phyloP scores from a whole-genome alignment of 1,139 yeast species.

The Geotrichum klebahnii region DNA sequence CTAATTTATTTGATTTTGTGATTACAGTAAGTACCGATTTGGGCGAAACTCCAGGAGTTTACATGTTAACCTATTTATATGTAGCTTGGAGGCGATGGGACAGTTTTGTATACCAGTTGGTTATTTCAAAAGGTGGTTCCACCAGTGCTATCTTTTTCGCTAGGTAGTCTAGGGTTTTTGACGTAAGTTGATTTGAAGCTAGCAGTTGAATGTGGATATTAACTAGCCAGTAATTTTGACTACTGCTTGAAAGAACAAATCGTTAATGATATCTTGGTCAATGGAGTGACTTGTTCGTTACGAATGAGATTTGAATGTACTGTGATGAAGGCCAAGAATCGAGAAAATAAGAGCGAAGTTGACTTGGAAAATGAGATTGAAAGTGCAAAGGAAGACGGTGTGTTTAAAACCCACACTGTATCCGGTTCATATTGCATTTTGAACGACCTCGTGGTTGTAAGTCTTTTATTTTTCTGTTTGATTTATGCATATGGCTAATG shows the following conservation, averaged over 20 bases:
- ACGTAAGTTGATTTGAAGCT: conserved; percentile 35
- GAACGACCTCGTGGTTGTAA: conserved; percentile 67
- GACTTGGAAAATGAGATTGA: conserved; percentile 37
- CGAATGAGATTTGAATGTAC: conserved; percentile 79
- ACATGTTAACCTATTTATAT: too few species aligned
- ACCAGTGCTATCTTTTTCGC: conserved; percentile 74
- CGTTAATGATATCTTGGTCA: conserved; percentile 52
- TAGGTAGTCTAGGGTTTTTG: conserved; percentile 81
- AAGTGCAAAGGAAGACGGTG: conserved; percentile 32
- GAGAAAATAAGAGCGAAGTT: conserved; percentile 23
- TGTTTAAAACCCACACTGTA: conserved; percentile 34
- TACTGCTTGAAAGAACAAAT: conserved; percentile 53
- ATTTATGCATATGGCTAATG: background rate
- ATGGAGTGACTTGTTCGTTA: conserved; percentile 64
- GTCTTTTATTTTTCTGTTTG: conserved; percentile 5
- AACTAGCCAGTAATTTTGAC: conserved; percentile 52
- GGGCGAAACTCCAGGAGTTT: too few species aligned
- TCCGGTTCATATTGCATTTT: conserved; percentile 55
- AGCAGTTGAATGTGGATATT: background rate
- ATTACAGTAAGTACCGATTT: conserved; percentile 34
- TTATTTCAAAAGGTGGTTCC: conserved; percentile 67
- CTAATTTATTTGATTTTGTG: conserved; percentile 53
- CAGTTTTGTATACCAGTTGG: conserved; percentile 67
- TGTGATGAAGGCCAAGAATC: conserved; percentile 45
- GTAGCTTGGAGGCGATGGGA: conserved; percentile 86